Evolutionary conservation across 23 red algal genomes (phyloP).

Genomic region (Agarophyton chilense): DNA sequence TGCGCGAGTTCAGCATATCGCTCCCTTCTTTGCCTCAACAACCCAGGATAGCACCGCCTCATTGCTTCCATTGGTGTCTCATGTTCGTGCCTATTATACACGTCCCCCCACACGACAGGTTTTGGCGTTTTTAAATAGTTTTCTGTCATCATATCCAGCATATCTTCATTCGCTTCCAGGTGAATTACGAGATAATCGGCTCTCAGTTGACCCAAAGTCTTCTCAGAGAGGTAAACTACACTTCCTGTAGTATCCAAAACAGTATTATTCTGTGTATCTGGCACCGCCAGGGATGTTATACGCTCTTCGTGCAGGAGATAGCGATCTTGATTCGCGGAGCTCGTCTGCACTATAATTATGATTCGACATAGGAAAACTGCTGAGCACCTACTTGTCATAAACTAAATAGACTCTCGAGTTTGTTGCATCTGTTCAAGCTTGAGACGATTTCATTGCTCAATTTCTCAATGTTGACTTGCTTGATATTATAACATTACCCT

Average conservation of each 20-base stretch:
- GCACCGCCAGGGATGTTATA: constrained; percentile 64
- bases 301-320: constrained; percentile 89
- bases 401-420: too few species aligned
- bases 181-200: constrained; percentile 84
- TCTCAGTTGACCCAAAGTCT: constrained; percentile 28
- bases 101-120: constrained; percentile 96
- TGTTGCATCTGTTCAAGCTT: too few species aligned
- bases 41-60: constrained; percentile 88
- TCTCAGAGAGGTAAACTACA: constrained; percentile 84
- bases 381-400: too few species aligned
- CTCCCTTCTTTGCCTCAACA: constrained; percentile 75
- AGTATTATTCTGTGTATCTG: constrained; percentile 17
- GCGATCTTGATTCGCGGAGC: constrained; percentile 52
- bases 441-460: too few species aligned
- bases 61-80: constrained; percentile 65
- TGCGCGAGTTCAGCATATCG: constrained; percentile 81
- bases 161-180: constrained; percentile 87
- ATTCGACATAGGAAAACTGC: too few species aligned
- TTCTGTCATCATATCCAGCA: constrained; percentile 88
- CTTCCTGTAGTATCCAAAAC: constrained; percentile 96
- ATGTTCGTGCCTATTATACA: constrained; percentile 16
- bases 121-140: constrained; percentile 93
- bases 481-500: too few species aligned
- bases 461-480: too few species aligned
- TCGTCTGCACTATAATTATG: too few species aligned